Percentiles rank a stretch among this genome's conserved stretches.
Conservation (phyloP, 345 rosid genomes). For the Raphanus raphanistrum region DNA sequence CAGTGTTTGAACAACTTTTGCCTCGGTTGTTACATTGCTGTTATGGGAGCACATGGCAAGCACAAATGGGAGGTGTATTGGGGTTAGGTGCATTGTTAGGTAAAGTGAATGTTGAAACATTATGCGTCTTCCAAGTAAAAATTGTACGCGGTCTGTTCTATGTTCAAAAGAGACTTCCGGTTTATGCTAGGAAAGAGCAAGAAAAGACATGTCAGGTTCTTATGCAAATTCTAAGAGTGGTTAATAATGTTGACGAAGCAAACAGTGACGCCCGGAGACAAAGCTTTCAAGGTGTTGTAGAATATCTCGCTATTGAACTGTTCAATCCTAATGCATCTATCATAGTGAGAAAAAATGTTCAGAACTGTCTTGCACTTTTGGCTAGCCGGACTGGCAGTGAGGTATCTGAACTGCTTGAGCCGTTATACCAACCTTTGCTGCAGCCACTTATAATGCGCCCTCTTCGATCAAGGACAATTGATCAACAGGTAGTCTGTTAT, state of each 20-base stretch:
- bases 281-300: constrained; percentile 90
- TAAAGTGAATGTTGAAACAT: constrained; percentile 87
- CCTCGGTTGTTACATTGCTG: constrained; percentile 97
- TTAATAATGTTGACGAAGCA: constrained; percentile 90
- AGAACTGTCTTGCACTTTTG: constrained; percentile 89
- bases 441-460: constrained; percentile 88
- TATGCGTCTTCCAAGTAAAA: constrained; percentile 82
- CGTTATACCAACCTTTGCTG: constrained; percentile 81
- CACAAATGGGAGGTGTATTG: constrained; percentile 98
- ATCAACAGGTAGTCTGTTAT: constrained; percentile 74
- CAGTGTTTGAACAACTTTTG: constrained; percentile 95
- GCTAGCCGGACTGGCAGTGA: constrained; percentile 98
- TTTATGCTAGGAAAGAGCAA: constrained; percentile 90
- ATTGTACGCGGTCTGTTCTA: constrained; percentile 82
- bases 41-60: constrained; percentile 95
- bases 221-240: constrained; percentile 94
- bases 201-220: constrained; percentile 98
- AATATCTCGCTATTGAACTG: constrained; percentile 89
- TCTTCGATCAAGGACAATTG: constrained; percentile 85
- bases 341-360: constrained; percentile 89
- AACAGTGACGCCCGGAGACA: constrained; percentile 84
- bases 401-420: constrained; percentile 93
- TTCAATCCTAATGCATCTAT: constrained; percentile 84
- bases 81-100: constrained; percentile 96
- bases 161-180: constrained; percentile 91